Evolutionary conservation across 1,284 basidiomycete species (phyloP).

Genomic region (Melampsora americana): DNA sequence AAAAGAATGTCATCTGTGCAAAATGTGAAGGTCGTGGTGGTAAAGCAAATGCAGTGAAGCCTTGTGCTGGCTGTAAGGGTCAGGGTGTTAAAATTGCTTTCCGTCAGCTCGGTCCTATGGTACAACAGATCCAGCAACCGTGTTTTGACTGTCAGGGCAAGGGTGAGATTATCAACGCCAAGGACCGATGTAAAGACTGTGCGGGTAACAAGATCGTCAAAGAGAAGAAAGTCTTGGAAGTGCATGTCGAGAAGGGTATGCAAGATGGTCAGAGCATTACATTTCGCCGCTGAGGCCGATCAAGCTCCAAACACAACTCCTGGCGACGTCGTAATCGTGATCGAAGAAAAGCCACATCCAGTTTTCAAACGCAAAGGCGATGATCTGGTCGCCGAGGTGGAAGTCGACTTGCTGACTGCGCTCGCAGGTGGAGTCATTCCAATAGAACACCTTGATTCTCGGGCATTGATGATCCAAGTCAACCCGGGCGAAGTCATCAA

Average conservation of each 20-base stretch:
- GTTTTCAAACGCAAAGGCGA: conserved; percentile 89
- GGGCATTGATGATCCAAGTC: conserved; percentile 77
- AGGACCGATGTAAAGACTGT: conserved; percentile 89
- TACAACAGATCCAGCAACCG: conserved; percentile 95
- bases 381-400: conserved; percentile 80
- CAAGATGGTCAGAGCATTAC: conserved; percentile 93
- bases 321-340: conserved; percentile 94
- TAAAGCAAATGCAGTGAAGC: conserved; percentile 88
- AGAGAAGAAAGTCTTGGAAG: conserved; percentile 97
- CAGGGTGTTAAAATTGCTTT: conserved; percentile 87
- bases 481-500: conserved; percentile 86
- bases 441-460: conserved; percentile 91
- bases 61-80: conserved; percentile 76
- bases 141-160: conserved; percentile 89
- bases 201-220: conserved; percentile 91
- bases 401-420: conserved; percentile 90
- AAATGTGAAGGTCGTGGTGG: conserved; percentile 96
- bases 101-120: conserved; percentile 98
- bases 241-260: conserved; percentile 99
- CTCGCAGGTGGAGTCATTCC: conserved; percentile 86
- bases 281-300: conserved; percentile 92
- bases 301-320: conserved; percentile 85
- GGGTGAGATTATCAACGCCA: conserved; percentile 89
- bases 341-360: conserved; percentile 92
- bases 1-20: conserved; percentile 87